Percentiles rank a stretch among this genome's conserved stretches.
These are phyloP conservation scores for Spiraea crenata DNA, from an alignment of 331 rosid species.

Conservation along the genomic window DNA sequence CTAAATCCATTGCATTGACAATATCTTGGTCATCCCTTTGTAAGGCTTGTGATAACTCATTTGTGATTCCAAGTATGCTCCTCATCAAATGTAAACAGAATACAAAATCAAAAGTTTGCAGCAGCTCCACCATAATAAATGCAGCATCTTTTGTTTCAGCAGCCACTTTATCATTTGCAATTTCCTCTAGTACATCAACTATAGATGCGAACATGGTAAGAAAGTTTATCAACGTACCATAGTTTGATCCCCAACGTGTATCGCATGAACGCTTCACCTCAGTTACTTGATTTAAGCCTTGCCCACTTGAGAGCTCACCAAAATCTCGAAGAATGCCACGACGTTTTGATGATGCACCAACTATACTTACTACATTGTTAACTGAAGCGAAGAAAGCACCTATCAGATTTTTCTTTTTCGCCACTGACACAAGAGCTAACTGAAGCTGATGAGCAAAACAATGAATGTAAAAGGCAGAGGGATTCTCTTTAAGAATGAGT, in stretches of 20 bases:
- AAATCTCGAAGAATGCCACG: background rate
- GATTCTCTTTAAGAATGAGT: background rate
- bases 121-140: background rate
- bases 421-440: background rate
- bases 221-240: background rate
- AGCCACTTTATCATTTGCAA: background rate
- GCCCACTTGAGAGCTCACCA: background rate
- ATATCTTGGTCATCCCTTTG: no score
- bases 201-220: background rate
- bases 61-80: background rate
- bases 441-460: no score
- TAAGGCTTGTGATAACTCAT: background rate
- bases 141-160: background rate
- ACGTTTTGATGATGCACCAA: background rate
- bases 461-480: background rate
- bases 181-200: background rate
- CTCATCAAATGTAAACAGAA: background rate
- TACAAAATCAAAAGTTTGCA: background rate
- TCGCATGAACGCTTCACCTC: no score
- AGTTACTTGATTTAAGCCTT: no score
- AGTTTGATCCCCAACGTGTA: background rate
- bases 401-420: background rate
- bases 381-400: background rate
- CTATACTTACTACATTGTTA: background rate
- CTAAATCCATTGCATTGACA: no score